phyloP scores from a whole-genome alignment of 176 grass and related monocot species.

The Stipa capillata region DNA sequence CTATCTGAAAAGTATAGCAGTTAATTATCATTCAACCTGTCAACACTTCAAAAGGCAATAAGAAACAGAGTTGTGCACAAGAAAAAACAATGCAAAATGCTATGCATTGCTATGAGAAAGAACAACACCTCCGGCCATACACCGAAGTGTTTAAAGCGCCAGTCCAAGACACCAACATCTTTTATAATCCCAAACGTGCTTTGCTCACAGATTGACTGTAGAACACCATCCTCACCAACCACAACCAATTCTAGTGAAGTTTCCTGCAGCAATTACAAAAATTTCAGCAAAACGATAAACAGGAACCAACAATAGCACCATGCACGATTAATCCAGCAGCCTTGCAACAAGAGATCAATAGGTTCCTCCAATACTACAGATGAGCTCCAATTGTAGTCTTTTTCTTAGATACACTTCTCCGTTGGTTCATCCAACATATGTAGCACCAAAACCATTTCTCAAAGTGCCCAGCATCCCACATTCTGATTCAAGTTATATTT shows the following conservation, averaged over 20 bases:
- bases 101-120: neutral
- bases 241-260: slow-evolving; percentile 82
- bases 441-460: neutral
- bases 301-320: neutral
- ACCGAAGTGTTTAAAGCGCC: slow-evolving; percentile 40
- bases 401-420: neutral
- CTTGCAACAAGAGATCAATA: slow-evolving; percentile 1
- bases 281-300: neutral
- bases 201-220: slow-evolving; percentile 89
- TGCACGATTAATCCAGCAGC: neutral
- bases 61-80: neutral
- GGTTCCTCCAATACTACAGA: neutral
- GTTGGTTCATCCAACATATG: neutral
- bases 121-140: slow-evolving; percentile 47
- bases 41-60: neutral
- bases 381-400: neutral
- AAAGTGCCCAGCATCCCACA: neutral
- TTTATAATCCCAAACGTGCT: slow-evolving; percentile 87
- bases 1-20: slow-evolving; percentile 46
- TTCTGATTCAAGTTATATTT: neutral
- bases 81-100: neutral
- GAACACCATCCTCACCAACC: slow-evolving; percentile 68
- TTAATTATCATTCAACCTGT: neutral
- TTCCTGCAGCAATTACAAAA: slow-evolving; percentile 52
- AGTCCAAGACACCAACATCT: slow-evolving; percentile 73